phyloP scores from a whole-genome alignment of 192 early-diverging fungal species.

The Paraglomus occultum region DNA sequence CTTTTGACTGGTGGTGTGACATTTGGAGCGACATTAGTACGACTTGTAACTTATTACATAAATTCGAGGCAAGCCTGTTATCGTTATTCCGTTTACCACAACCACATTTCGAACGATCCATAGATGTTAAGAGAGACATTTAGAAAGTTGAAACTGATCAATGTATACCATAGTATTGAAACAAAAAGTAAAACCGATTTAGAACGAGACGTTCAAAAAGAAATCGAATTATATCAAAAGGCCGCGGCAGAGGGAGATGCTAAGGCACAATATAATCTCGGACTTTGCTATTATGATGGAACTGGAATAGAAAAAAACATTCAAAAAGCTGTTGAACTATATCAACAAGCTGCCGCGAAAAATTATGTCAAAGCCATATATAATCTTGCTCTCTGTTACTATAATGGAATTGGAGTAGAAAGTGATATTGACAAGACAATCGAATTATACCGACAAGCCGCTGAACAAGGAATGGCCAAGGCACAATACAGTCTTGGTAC shows the following conservation, averaged over 20 bases:
- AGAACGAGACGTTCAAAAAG: constrained; percentile 38
- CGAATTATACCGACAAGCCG: constrained; percentile 55
- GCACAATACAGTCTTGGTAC: constrained; percentile 58
- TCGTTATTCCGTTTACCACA: too few species aligned
- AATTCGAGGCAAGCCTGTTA: too few species aligned
- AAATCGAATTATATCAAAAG: constrained; percentile 39
- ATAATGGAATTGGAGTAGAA: constrained; percentile 67
- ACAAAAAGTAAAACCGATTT: constrained; percentile 16
- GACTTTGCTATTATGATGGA: constrained; percentile 41
- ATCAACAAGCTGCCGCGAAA: constrained; percentile 52
- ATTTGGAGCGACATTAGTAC: too few species aligned
- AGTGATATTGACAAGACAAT: constrained; percentile 66
- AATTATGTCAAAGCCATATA: constrained; percentile 58
- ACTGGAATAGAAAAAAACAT: constrained; percentile 43
- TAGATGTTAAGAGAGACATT: too few species aligned
- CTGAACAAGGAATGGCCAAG: constrained; percentile 53
- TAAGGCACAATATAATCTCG: constrained; percentile 57
- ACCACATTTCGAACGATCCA: too few species aligned
- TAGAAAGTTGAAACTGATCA: too few species aligned
- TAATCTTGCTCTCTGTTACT: constrained; percentile 79
- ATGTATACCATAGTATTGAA: too few species aligned
- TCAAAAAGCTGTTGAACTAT: constrained; percentile 52
- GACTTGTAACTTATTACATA: too few species aligned
- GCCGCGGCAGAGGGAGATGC: constrained; percentile 49
- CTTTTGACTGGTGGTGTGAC: too few species aligned